Percentiles rank a stretch among this genome's conserved stretches.
Conservation (phyloP, 1,284 basidiomycete genomes). For the Sporisorium sorghi region DNA sequence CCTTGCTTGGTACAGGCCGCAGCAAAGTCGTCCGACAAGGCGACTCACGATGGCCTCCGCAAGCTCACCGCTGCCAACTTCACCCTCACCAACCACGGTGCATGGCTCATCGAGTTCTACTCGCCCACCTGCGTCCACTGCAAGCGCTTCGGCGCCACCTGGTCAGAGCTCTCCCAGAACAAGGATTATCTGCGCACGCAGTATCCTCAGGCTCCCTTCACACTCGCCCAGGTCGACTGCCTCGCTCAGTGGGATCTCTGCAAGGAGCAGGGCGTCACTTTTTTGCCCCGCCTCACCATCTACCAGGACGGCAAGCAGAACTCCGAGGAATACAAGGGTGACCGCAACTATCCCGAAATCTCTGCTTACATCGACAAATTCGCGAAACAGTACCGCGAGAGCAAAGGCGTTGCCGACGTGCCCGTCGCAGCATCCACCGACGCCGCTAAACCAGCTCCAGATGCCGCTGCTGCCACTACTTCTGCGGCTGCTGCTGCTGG, state of each 20-base stretch:
- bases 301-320: conserved; percentile 61
- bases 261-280: conserved; percentile 52
- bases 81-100: conserved; percentile 50
- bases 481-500: conserved; percentile 11
- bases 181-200: conserved; percentile 74
- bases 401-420: conserved; percentile 44
- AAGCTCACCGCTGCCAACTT: conserved; percentile 61
- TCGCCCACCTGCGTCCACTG: conserved; percentile 84
- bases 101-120: conserved; percentile 68
- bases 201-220: conserved; percentile 62
- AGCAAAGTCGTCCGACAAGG: conserved; percentile 26
- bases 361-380: conserved; percentile 58
- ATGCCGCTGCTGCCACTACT: conserved; percentile 5
- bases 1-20: conserved; percentile 14
- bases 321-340: conserved; percentile 45
- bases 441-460: conserved; percentile 7
- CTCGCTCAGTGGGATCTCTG: conserved; percentile 58
- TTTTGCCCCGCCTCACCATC: conserved; percentile 54
- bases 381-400: conserved; percentile 46
- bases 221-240: conserved; percentile 67
- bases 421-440: conserved; percentile 13
- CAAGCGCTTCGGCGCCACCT: conserved; percentile 81
- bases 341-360: conserved; percentile 58
- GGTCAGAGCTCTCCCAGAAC: conserved; percentile 77
- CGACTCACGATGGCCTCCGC: conserved; percentile 50